Evolutionary conservation across 1,139 yeast species (phyloP), one percentile per base, ranked within the genome.

Genomic region (Casaregolazyma suthepensis): DNA sequence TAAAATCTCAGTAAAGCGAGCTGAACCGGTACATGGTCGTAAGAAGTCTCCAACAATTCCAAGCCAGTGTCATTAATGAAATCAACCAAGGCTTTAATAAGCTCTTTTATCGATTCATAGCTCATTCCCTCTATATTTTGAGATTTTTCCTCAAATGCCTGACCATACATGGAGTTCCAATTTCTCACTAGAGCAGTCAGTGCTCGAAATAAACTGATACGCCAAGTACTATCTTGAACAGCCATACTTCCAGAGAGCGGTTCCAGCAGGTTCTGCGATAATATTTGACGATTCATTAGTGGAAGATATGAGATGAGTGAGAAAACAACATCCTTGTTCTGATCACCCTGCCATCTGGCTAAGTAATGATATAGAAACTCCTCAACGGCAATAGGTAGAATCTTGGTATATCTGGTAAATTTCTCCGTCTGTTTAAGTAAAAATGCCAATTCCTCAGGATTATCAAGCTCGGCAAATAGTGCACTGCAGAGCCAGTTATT

Each of bases 401-500:
- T 54, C 48, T 61, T 59, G 12, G 63, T 54, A 22, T 56, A 59
- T 12, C 50, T 50, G 9, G 56, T 53, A 51, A 66, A 63, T 4
- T 48, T 43, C 18, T 52, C 47, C 2, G 59, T 52, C 35, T 56
- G 52, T 17, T 42, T 56, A 43, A 57, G 56, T n/a, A 56, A 50
- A 18, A 46, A 47, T 43, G 50, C 53, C 10, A 55, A 44, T 9
- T 48, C 56, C 9, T 47, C 51, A 5, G 45, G 56, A 10, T 48
- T 48, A 26, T 48, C 46, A 20, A 46, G 43, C 17, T 52, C 54
- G 22, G 56, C 59, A 40, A 54, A 53, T 6, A 63, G 51, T 5
- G 57, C 54, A 43, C 63, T 56, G 9, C 56, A 52, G 10, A 66
- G 56, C 67, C 68, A 66, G 43, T 54, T 56, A 49, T 65, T 62